Conservation (phyloP, 2,329 filamentous ascomycete species). For the Zelopaecilomyces penicillatus region DNA sequence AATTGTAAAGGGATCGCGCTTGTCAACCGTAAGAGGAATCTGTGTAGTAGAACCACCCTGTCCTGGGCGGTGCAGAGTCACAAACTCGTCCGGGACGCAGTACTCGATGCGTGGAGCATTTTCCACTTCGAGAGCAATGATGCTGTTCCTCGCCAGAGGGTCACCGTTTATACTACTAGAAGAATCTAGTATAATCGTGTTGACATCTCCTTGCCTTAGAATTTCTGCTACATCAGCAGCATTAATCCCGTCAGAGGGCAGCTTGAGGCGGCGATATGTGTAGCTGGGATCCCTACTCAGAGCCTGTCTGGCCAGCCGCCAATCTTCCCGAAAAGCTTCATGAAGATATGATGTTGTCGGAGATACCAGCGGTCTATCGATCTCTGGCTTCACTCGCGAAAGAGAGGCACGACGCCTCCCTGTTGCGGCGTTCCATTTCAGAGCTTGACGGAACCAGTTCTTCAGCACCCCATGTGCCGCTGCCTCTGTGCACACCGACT, state of each 20-base stretch:
- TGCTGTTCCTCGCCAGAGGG: constrained; percentile 52
- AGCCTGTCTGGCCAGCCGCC: no score
- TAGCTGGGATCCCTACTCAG: constrained; percentile 19
- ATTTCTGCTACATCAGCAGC: constrained; percentile 48
- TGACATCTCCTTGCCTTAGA: constrained; percentile 33
- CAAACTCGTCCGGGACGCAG: constrained; percentile 38
- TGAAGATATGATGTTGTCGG: constrained; percentile 15
- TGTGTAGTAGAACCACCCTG: constrained; percentile 18
- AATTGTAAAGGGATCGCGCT: constrained; percentile 27
- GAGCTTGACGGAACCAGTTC: constrained; percentile 67
- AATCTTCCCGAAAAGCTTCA: constrained; percentile 1
- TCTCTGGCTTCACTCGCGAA: not conserved
- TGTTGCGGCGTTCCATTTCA: constrained; percentile 46
- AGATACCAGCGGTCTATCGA: not conserved
- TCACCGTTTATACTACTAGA: constrained; percentile 42
- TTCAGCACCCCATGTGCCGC: constrained; percentile 55
- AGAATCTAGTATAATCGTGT: constrained; percentile 49
- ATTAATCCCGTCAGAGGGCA: constrained; percentile 39
- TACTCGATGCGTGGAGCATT: constrained; percentile 51
- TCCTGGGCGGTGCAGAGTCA: constrained; percentile 19
- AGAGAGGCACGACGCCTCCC: constrained; percentile 4
- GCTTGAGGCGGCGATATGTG: constrained; percentile 30
- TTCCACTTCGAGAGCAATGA: constrained; percentile 59
- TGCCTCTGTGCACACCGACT: constrained; percentile 74
- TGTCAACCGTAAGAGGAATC: constrained; percentile 14